Conservation (phyloP, 2,329 filamentous ascomycete genomes). For the Alternaria dauci region DNA sequence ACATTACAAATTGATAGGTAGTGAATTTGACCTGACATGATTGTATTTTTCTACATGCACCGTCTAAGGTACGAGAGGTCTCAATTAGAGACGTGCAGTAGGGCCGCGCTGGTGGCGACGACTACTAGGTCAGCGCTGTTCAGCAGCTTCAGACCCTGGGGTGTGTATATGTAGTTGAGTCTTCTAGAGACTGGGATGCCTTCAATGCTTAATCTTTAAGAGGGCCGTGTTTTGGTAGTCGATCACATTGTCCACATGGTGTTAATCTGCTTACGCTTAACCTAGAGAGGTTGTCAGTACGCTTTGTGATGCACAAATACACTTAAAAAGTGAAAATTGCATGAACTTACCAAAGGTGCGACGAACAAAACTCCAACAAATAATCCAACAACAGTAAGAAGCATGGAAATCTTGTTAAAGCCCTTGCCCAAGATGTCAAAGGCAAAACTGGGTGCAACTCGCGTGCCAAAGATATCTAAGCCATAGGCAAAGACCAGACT, state of each 20-base stretch:
- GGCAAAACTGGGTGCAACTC: slow-evolving; percentile 83
- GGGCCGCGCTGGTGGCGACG: not conserved
- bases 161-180: not conserved
- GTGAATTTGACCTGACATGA: not conserved
- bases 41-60: not conserved
- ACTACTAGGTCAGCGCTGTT: not conserved
- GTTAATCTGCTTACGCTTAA: slow-evolving; percentile 72
- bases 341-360: slow-evolving; percentile 76
- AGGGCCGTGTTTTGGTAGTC: slow-evolving; percentile 3
- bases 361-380: slow-evolving; percentile 78
- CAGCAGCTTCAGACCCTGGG: not conserved
- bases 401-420: slow-evolving; percentile 88
- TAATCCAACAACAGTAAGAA: slow-evolving; percentile 83
- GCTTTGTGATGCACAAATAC: slow-evolving; percentile 10
- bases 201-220: not conserved
- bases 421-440: slow-evolving; percentile 94
- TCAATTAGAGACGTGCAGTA: not conserved
- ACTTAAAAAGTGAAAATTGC: not conserved
- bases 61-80: not conserved
- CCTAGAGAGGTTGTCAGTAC: slow-evolving; percentile 43
- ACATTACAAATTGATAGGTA: slow-evolving; percentile 8
- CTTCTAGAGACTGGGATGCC: not conserved
- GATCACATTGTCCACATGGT: slow-evolving; percentile 63
- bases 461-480: slow-evolving; percentile 85
- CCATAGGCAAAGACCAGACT: slow-evolving; percentile 89